Evolutionary conservation across 2,329 filamentous ascomycete genomes (phyloP).

Genomic region (Tympanopsis confertula): DNA sequence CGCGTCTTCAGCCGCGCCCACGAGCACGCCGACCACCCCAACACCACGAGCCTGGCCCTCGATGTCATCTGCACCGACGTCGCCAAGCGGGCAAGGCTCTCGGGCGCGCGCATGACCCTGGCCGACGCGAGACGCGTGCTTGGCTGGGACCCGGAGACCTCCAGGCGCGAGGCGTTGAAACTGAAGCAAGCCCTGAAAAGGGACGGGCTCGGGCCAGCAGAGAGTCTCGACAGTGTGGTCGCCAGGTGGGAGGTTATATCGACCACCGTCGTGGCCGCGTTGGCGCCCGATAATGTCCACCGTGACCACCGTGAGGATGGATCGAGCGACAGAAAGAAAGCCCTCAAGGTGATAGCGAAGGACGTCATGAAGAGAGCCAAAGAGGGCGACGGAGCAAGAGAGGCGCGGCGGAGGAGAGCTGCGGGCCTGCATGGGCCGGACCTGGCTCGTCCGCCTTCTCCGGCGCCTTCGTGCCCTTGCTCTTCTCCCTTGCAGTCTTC

Average conservation of each 20-base stretch:
- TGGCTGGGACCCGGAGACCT: slow-evolving; percentile 28
- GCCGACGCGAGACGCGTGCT: slow-evolving; percentile 59
- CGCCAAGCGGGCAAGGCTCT: slow-evolving; percentile 63
- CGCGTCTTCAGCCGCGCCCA: slow-evolving; percentile 37
- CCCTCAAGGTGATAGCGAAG: slow-evolving; percentile 59
- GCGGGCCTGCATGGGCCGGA: no score
- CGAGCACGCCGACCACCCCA: slow-evolving; percentile 39
- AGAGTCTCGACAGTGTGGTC: slow-evolving; percentile 59
- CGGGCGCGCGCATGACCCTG: slow-evolving; percentile 57
- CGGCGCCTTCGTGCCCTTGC: no score
- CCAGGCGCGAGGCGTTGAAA: slow-evolving; percentile 48
- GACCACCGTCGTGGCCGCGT: slow-evolving; percentile 35
- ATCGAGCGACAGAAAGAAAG: slow-evolving; percentile 44
- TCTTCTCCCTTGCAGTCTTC: no score
- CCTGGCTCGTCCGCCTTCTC: no score
- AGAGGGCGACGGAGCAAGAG: no score
- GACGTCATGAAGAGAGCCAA: slow-evolving; percentile 77
- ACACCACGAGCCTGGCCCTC: slow-evolving; percentile 56
- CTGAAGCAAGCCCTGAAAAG: slow-evolving; percentile 56
- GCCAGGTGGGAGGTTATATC: slow-evolving; percentile 41
- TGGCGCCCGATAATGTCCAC: no score
- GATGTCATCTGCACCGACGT: slow-evolving; percentile 75
- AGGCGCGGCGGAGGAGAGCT: no score
- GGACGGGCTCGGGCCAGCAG: slow-evolving; percentile 61
- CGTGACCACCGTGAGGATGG: no score